Evolutionary conservation across 768 basidiomycete species (phyloP).

Genomic region (Russula ochroleuca): DNA sequence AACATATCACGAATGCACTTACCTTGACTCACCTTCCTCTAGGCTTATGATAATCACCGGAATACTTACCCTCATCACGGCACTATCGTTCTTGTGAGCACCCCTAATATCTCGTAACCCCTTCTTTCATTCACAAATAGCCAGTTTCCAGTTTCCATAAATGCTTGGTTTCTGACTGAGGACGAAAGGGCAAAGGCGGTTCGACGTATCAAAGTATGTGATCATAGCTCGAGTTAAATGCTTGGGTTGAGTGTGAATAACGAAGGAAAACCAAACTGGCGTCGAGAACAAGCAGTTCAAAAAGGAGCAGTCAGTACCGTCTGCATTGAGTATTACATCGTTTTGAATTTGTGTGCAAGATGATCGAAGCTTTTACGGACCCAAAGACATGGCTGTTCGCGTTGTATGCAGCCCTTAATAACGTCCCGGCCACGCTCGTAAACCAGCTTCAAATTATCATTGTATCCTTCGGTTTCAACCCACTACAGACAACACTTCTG

Average conservation of each 20-base stretch:
- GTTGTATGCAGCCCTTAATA: slow-evolving; percentile 55
- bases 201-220: slow-evolving; percentile 53
- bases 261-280: slow-evolving; percentile 69
- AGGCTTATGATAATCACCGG: slow-evolving; percentile 77
- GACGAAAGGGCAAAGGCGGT: slow-evolving; percentile 62
- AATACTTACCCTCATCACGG: slow-evolving; percentile 48
- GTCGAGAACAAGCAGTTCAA: slow-evolving; percentile 81
- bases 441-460: slow-evolving; percentile 66
- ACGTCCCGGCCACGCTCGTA: slow-evolving; percentile 62
- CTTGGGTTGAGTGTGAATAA: neutral
- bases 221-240: neutral
- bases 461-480: slow-evolving; percentile 58
- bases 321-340: neutral
- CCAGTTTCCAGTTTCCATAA: slow-evolving; percentile 69
- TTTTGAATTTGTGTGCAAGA: slow-evolving; percentile 36
- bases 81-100: slow-evolving; percentile 52
- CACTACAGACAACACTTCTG: slow-evolving; percentile 63
- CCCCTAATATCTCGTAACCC: neutral
- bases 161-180: slow-evolving; percentile 66
- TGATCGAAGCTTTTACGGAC: slow-evolving; percentile 63
- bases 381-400: slow-evolving; percentile 77
- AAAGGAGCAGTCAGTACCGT: slow-evolving; percentile 59
- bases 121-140: neutral
- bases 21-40: neutral
- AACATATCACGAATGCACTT: slow-evolving; percentile 1